A percentile compares a stretch with the other conserved stretches of the same genome.
Evolutionary conservation across 306 rosid species (phyloP).

Genomic region (Heteromeles arbutifolia): DNA sequence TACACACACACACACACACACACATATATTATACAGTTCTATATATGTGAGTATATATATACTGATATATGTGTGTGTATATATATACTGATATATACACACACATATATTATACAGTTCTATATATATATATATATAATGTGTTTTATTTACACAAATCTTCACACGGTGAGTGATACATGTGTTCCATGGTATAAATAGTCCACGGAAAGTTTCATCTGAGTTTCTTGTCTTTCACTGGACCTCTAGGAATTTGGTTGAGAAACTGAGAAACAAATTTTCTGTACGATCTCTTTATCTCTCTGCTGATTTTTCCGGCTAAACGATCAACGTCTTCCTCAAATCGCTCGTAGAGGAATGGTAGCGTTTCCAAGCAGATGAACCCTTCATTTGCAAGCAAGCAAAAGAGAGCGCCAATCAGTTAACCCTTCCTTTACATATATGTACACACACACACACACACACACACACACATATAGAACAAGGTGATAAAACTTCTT

Average conservation of each 20-base stretch:
- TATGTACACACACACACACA: neutral
- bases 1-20: too few relatives aligned
- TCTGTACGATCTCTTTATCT: slow-evolving; percentile 39
- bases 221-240: slow-evolving; percentile 54
- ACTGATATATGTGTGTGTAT: too few relatives aligned
- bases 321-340: slow-evolving; percentile 51
- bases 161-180: neutral
- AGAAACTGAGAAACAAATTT: slow-evolving; percentile 46
- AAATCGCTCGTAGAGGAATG: slow-evolving; percentile 54
- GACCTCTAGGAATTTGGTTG: slow-evolving; percentile 77
- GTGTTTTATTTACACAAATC: neutral
- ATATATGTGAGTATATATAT: neutral
- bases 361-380: slow-evolving; percentile 48
- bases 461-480: neutral
- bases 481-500: slow-evolving; percentile 5
- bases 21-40: neutral
- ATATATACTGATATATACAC: too few relatives aligned
- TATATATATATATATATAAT: neutral
- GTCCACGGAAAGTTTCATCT: slow-evolving; percentile 20
- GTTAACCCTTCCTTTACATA: neutral
- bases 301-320: slow-evolving; percentile 23
- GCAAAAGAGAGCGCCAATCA: neutral
- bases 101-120: neutral
- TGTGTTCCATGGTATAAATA: neutral
- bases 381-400: slow-evolving; percentile 37